A percentile compares a stretch with the other conserved stretches of the same genome.
Conservation (phyloP, 192 early-diverging fungal species). For the Linnemannia zychae region DNA sequence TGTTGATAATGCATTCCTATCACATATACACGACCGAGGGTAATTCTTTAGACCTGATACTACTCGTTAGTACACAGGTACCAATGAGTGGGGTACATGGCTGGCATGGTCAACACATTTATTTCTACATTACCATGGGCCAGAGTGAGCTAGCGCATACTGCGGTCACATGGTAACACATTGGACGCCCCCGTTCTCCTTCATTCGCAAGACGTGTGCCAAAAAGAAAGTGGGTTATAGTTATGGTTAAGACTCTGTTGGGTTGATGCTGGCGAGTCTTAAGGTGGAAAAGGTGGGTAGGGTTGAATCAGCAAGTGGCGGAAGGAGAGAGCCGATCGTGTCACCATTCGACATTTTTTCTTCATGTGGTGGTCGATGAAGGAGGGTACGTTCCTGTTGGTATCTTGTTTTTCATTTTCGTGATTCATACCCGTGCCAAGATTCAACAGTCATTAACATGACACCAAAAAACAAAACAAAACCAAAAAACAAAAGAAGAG, state of each 20-base stretch:
- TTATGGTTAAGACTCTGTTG: not conserved
- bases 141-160: not conserved
- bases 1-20: conserved; percentile 1
- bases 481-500: not conserved
- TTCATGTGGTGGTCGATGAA: not conserved
- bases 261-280: not conserved
- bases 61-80: not conserved
- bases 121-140: not conserved
- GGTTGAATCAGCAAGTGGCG: not conserved
- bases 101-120: not conserved
- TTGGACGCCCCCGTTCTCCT: not conserved
- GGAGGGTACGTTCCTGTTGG: not conserved
- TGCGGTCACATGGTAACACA: not conserved
- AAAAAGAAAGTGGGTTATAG: not conserved
- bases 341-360: not conserved
- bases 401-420: not conserved
- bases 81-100: not conserved
- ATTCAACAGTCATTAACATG: not conserved
- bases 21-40: not conserved
- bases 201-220: not conserved
- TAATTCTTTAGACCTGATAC: too few species aligned
- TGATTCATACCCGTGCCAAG: not conserved
- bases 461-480: not conserved
- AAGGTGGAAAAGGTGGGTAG: not conserved
- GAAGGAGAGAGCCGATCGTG: not conserved